These are phyloP conservation scores for Wickerhamomyces queroliae DNA, from an alignment of 805 yeast genomes.

Conservation along the genomic window DNA sequence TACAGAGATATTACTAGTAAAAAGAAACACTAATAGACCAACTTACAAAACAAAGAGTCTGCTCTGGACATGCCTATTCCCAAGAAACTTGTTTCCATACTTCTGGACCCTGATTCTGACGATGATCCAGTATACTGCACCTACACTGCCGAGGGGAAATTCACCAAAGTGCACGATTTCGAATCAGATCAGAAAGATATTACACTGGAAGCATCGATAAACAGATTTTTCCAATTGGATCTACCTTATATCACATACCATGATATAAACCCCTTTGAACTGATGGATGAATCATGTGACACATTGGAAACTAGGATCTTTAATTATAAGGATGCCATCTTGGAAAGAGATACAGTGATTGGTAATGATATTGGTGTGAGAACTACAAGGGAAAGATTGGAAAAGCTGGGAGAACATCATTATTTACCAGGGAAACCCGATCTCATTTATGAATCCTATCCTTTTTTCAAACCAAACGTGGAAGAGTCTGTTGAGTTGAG, in stretches of 20 bases:
- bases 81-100: constrained; percentile 8
- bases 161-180: constrained; percentile 6
- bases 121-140: constrained; percentile 6
- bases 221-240: constrained; percentile 11
- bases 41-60: too few species aligned
- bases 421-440: constrained; percentile 19
- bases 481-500: constrained; percentile 10
- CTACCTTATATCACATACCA: constrained; percentile 18
- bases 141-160: constrained; percentile 5
- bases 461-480: constrained; percentile 16
- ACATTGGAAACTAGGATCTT: constrained; percentile 6
- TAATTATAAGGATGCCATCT: constrained; percentile 10
- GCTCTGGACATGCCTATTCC: too few species aligned
- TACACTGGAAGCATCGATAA: neutral
- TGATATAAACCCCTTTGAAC: constrained; percentile 15
- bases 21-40: too few species aligned
- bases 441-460: constrained; percentile 19
- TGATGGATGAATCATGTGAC: constrained; percentile 9
- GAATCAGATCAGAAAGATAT: neutral
- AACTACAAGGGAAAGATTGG: constrained; percentile 4
- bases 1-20: too few species aligned
- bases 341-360: constrained; percentile 18
- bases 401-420: constrained; percentile 10
- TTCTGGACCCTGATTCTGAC: constrained; percentile 7
- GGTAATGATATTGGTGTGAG: constrained; percentile 16